These are phyloP conservation scores for Neurospora discreta DNA, from an alignment of 495 filamentous ascomycete species.

Conservation along the genomic window DNA sequence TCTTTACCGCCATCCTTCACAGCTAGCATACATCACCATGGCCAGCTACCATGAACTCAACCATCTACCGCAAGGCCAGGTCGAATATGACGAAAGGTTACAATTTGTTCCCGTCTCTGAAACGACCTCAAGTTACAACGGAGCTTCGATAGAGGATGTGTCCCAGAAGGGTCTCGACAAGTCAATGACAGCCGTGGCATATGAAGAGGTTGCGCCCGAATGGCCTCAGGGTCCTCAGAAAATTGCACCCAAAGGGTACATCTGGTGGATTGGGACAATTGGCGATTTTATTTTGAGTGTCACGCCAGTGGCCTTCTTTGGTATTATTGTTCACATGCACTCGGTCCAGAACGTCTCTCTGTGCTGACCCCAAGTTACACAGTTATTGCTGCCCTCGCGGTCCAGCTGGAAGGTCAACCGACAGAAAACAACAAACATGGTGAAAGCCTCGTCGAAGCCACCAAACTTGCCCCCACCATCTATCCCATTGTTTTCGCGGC, in stretches of 20 bases:
- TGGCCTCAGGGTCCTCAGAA: background rate
- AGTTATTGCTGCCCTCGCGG: background rate
- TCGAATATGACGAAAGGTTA: background rate
- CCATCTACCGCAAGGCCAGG: background rate
- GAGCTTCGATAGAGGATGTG: background rate
- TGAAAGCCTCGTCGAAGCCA: background rate
- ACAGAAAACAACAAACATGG: background rate
- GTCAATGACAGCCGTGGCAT: background rate
- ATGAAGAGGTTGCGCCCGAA: background rate
- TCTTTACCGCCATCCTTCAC: background rate
- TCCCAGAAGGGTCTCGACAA: background rate
- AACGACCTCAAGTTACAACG: background rate
- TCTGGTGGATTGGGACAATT: background rate
- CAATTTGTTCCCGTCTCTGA: background rate
- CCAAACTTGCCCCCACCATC: background rate
- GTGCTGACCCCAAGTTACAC: background rate
- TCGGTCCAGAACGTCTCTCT: background rate
- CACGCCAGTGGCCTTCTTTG: background rate
- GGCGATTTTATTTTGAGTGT: background rate
- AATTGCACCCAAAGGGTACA: background rate
- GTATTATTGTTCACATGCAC: background rate
- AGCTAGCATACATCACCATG: background rate
- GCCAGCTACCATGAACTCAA: background rate
- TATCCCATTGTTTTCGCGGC: background rate
- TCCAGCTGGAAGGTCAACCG: background rate